These are phyloP conservation scores for Acacia melanoxylon DNA, from an alignment of 306 rosid genomes.

Conservation along the genomic window DNA sequence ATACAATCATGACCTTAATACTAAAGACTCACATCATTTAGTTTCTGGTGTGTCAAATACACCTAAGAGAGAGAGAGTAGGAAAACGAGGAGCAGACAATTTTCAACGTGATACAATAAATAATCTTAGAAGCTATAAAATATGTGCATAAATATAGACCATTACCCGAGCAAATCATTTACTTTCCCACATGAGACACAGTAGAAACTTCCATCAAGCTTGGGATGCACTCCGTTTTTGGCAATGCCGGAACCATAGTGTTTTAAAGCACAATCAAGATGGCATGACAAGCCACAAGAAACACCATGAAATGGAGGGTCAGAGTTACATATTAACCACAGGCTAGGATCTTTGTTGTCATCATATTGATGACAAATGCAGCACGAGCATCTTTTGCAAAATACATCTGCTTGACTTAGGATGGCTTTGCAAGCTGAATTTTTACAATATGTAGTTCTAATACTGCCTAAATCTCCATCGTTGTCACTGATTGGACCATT, in stretches of 20 bases:
- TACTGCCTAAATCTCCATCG: constrained; percentile 35
- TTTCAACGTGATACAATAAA: constrained; percentile 8
- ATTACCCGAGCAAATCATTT: constrained; percentile 91
- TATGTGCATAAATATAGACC: constrained; percentile 7
- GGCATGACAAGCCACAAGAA: constrained; percentile 96
- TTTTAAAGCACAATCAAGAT: constrained; percentile 94
- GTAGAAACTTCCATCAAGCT: constrained; percentile 77
- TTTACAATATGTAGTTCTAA: constrained; percentile 58
- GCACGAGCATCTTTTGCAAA: constrained; percentile 94
- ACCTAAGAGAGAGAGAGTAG: neutral
- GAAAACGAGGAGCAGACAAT: neutral
- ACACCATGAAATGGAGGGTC: constrained; percentile 79
- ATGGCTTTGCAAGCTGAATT: constrained; percentile 95
- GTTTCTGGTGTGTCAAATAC: constrained; percentile 16
- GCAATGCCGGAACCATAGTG: constrained; percentile 69
- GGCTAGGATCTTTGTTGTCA: constrained; percentile 97
- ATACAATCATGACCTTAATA: neutral
- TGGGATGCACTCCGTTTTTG: constrained; percentile 45
- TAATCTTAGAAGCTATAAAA: constrained; percentile 22
- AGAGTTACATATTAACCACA: constrained; percentile 87
- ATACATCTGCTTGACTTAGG: constrained; percentile 53
- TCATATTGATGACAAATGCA: constrained; percentile 87
- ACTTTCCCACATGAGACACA: constrained; percentile 85
- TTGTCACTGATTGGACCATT: constrained; percentile 45
- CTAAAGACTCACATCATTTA: neutral